Evolutionary conservation across 495 filamentous ascomycete species (phyloP), one percentile per base, ranked within the genome.

Genomic region (Penicillium odoratum): DNA sequence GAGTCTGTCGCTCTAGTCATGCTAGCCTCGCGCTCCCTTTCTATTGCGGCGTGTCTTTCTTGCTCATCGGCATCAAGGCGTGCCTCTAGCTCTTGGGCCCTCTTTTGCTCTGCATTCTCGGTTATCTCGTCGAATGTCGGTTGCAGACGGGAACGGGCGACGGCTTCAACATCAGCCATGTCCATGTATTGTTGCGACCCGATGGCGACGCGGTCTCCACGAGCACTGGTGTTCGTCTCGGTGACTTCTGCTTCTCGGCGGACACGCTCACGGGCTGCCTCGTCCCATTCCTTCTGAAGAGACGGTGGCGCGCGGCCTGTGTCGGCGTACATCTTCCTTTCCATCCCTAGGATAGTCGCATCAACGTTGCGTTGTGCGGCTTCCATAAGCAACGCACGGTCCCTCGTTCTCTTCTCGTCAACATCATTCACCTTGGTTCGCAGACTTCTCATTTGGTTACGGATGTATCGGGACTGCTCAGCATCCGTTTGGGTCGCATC

Each of bases 91-190:
- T 88, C 83, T 53, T 79, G 72, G 10, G 84, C 85, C 40, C 79
- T 78, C 63, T 89, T 85, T 48, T 75, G 75, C 64, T 93, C 89
- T 0, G 88, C 87, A 33, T 83, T 86, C 18, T 87, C 86, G 48
- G 85, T 85, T 38, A 98, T 95, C 61, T 96, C 91, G 65, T 97
- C 89, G n/a, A 98, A 69, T 0, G 94, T 83, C 16, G 94, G 94
- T 69, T 91, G 89, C n/a, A 98, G 80, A 63, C 88, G 86, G 33
- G 81, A 80, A 9, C 83, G 83, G 0, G 94, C 94, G 58, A 97
- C 86, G 10, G 82, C 84, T 54, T 97, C 88, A 42, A 98, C 81
- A 49, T 91, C 91, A 4, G 84, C 79, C 69, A 87, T 83, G 48
- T 93, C 85, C 74, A 98, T 83, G 56, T 86, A 88, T 64, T 83